Conservation (phyloP, 768 basidiomycete species). For the Dacryopinax primogenitus region DNA sequence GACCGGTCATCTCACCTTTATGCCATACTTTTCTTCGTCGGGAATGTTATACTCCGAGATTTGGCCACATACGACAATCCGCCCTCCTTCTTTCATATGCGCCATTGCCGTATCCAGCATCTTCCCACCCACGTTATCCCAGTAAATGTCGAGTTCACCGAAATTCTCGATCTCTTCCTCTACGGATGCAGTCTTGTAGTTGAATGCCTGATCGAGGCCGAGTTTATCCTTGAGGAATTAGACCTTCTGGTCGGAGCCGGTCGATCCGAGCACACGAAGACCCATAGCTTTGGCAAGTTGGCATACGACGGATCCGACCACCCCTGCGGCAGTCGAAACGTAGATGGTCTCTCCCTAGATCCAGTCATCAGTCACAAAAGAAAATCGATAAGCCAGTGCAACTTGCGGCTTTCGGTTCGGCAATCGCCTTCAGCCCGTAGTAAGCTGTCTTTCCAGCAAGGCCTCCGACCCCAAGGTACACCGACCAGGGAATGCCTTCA, state of each 20-base stretch:
- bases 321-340: conserved; percentile 35
- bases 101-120: conserved; percentile 22
- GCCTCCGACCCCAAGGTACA: conserved; percentile 22
- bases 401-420: conserved; percentile 32
- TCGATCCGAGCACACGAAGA: conserved; percentile 54
- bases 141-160: conserved; percentile 45
- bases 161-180: conserved; percentile 41
- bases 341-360: conserved; percentile 39
- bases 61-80: conserved; percentile 19
- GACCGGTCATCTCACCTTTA: conserved; percentile 16
- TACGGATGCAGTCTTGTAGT: conserved; percentile 52
- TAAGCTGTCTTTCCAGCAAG: conserved; percentile 29
- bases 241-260: conserved; percentile 65
- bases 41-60: conserved; percentile 18
- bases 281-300: conserved; percentile 36
- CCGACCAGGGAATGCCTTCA: not conserved
- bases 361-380: not conserved
- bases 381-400: not conserved
- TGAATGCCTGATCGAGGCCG: conserved; percentile 60
- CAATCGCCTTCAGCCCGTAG: conserved; percentile 33
- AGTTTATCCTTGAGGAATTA: conserved; percentile 39
- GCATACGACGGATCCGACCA: conserved; percentile 46
- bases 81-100: conserved; percentile 19
- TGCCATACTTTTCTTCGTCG: conserved; percentile 15
- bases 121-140: conserved; percentile 25